Evolutionary conservation across 805 yeast species (phyloP).

Genomic region (Saccharomyces paradoxus): DNA sequence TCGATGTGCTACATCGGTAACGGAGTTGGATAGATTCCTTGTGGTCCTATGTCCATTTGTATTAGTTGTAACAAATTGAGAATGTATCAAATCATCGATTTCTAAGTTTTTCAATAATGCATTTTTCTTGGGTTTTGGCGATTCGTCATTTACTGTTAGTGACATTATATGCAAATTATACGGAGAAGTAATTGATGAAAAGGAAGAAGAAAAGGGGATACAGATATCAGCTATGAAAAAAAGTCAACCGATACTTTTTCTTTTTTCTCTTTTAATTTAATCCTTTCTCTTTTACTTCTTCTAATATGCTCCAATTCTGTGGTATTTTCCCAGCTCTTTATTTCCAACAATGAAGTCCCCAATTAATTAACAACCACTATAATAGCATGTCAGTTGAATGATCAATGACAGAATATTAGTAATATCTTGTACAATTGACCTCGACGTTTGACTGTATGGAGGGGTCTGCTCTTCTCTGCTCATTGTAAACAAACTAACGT

Average conservation of each 20-base stretch:
- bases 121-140: not conserved
- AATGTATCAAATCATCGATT: conserved; percentile 23
- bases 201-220: not conserved
- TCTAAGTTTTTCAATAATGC: conserved; percentile 12
- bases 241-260: not conserved
- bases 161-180: not conserved
- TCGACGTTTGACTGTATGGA: not conserved
- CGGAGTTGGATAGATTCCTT: not conserved
- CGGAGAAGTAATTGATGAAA: not conserved
- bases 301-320: not conserved
- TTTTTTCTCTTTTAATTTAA: not conserved
- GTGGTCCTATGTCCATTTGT: not conserved
- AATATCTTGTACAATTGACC: not conserved
- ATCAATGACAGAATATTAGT: not conserved
- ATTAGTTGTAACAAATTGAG: conserved; percentile 7
- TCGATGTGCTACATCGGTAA: not conserved
- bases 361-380: not conserved
- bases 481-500: not conserved
- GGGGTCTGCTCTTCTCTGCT: not conserved
- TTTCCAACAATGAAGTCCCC: not conserved
- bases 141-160: not conserved
- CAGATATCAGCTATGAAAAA: not conserved
- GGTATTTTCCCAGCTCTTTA: not conserved
- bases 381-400: not conserved
- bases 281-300: not conserved